phyloP scores from a whole-genome alignment of 139 green algal species.

The Coccomyxa sp. region DNA sequence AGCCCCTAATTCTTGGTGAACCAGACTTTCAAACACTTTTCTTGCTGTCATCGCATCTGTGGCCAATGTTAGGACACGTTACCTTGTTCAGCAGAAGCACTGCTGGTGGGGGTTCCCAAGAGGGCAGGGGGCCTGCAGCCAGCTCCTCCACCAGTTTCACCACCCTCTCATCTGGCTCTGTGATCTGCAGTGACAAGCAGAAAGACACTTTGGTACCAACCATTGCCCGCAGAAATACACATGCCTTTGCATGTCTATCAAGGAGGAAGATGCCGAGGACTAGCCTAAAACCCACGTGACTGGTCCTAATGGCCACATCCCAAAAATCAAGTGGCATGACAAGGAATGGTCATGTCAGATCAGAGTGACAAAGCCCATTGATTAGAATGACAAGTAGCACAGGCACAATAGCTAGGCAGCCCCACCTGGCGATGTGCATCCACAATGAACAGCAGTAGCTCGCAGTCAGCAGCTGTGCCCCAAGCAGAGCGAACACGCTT shows the following conservation, averaged over 20 bases:
- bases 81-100: conserved; percentile 56
- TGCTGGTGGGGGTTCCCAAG: background rate
- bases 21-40: background rate
- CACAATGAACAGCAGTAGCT: conserved; percentile 64
- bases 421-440: conserved; percentile 58
- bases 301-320: background rate
- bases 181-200: conserved; percentile 1
- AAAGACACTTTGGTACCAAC: background rate
- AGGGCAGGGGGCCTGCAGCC: background rate
- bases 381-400: background rate
- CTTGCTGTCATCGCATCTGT: background rate
- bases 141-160: conserved; percentile 26
- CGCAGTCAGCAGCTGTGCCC: conserved; percentile 43
- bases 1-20: background rate
- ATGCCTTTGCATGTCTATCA: background rate
- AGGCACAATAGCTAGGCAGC: background rate
- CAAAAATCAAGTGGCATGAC: no score
- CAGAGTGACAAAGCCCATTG: background rate
- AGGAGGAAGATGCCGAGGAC: background rate
- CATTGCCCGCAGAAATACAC: background rate
- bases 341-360: background rate
- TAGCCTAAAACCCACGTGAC: background rate
- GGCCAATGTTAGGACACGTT: background rate
- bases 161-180: conserved; percentile 31
- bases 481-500: conserved; percentile 53